Evolutionary conservation across 805 yeast genomes (phyloP), one percentile per base, ranked within the genome.

Genomic region (Teunomyces pallodes): DNA sequence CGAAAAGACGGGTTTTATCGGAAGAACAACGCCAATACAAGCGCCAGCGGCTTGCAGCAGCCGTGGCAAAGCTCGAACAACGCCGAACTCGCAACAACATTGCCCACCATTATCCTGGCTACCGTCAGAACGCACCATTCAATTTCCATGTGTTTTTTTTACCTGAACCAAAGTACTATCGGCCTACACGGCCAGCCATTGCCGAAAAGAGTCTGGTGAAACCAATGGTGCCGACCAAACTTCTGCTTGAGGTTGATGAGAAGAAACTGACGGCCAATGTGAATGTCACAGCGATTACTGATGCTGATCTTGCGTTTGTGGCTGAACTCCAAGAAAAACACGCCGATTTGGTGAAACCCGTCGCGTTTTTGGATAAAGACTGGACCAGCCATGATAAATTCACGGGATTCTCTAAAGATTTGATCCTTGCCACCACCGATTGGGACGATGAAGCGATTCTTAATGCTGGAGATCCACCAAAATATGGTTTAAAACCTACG

Each of bases 391-490:
- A 69, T 52, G 72, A 72, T 48, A 67, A 64, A 47, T 70, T 79
- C 44, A 60, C 65, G 0, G 70, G 67, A 3, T 80, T 66, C 52
- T 66, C 80, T 29, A 80, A 79, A 36, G 87, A 84, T 50, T 59
- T 86, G 44, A 69, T 85, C 2, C 67, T 87, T 17, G 84, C 91
- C 0, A 76, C 90, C 0, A 85, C 87, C 13, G 89, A 85, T 49
- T 88, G 96, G 96, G 82, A 87, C 54, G 87, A 84, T 56, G 83
- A 81, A 26, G 71, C 67, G 9, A 81, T 86, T 17, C 70, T 86
- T 12, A 80, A 80, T 39, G 83, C 80, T 4, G 72, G 70, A 3
- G 72, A 64, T 9, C 47, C 55, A 4, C 56, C 56, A 12, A 20
- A 20, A 20, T 6, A 20, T 20, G 24, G 24, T 5, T 20, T 20